phyloP scores from a whole-genome alignment of 768 basidiomycete species.

The Infundibulicybe gibba region DNA sequence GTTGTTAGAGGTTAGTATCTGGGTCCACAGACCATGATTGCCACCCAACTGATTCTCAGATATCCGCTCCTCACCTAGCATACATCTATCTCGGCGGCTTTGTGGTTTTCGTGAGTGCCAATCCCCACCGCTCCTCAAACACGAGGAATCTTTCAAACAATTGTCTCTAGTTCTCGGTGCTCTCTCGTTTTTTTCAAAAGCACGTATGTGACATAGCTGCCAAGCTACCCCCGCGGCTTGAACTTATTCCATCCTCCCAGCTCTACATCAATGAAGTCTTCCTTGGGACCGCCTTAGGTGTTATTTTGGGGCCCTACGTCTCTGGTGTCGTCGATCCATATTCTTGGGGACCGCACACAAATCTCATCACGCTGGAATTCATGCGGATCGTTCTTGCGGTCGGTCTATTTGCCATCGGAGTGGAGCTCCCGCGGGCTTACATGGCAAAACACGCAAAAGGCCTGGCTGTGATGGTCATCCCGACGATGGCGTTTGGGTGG shows the following conservation, averaged over 20 bases:
- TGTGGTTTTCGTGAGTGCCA: constrained; percentile 33
- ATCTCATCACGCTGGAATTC: constrained; percentile 47
- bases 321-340: constrained; percentile 74
- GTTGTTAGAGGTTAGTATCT: too few relatives aligned
- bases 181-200: constrained; percentile 84
- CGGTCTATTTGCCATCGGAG: constrained; percentile 92
- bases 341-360: constrained; percentile 48
- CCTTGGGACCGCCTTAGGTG: constrained; percentile 73
- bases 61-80: constrained; percentile 37
- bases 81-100: constrained; percentile 63
- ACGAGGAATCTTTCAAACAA: background rate
- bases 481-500: constrained; percentile 88
- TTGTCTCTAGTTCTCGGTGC: constrained; percentile 69
- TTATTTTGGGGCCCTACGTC: constrained; percentile 69
- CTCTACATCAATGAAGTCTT: constrained; percentile 93
- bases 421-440: constrained; percentile 86
- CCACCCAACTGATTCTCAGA: too few relatives aligned
- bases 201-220: constrained; percentile 36
- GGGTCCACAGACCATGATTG: too few relatives aligned
- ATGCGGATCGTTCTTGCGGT: constrained; percentile 87
- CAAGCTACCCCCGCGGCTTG: background rate
- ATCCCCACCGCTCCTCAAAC: background rate
- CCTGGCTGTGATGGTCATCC: constrained; percentile 65
- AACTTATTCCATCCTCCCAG: constrained; percentile 22
- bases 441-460: constrained; percentile 77